Evolutionary conservation across 225 moss, liverwort and hornwort species (phyloP).

Genomic region (Climacium dendroides): DNA sequence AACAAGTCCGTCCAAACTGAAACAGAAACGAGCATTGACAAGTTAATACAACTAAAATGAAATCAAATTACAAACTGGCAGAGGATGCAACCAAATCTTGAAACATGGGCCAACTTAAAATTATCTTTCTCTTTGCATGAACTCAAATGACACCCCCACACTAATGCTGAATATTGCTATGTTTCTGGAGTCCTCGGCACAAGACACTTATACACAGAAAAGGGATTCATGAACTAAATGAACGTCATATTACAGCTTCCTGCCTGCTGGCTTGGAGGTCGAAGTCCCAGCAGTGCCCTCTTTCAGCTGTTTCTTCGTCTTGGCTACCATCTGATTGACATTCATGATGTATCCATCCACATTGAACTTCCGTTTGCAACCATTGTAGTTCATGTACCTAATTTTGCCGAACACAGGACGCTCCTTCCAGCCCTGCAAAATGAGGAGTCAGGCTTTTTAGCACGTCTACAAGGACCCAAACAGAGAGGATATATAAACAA

Average conservation of each 20-base stretch:
- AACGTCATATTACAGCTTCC: background rate
- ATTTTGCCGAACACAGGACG: conserved; percentile 90
- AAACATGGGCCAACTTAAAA: too few relatives aligned
- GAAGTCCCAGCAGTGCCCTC: conserved; percentile 9
- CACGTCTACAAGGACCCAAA: background rate
- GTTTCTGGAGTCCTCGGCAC: background rate
- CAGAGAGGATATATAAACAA: background rate
- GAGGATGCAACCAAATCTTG: background rate
- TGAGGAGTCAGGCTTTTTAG: background rate
- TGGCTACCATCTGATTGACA: conserved; percentile 51
- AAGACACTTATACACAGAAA: background rate
- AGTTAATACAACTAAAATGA: background rate
- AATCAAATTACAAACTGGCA: background rate
- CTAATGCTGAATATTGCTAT: background rate
- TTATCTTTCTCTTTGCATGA: background rate
- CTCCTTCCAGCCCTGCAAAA: conserved; percentile 87
- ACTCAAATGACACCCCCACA: background rate
- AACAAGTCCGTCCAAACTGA: background rate
- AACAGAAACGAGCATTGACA: background rate
- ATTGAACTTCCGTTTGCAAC: conserved; percentile 96
- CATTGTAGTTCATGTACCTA: conserved; percentile 80
- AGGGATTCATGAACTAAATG: background rate
- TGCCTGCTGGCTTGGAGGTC: background rate
- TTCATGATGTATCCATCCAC: conserved; percentile 74
- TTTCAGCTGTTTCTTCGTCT: conserved; percentile 42